phyloP scores from a whole-genome alignment of 306 rosid species.

The Benincasa hispida region DNA sequence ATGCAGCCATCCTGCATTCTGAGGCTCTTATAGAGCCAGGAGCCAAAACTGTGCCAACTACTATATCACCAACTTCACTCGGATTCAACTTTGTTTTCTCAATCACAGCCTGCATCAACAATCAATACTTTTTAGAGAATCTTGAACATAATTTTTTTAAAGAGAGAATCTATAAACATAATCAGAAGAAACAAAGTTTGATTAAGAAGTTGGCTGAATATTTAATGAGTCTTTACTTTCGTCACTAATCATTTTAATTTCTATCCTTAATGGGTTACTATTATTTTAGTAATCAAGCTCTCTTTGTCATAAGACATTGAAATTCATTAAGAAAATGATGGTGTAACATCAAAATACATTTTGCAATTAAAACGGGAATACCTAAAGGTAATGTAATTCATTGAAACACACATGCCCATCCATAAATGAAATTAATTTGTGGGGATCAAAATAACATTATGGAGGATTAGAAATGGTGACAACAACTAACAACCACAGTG shows the following conservation, averaged over 20 bases:
- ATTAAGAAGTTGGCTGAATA: neutral
- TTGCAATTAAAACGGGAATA: neutral
- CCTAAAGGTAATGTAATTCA: neutral
- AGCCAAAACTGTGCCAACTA: constrained; percentile 80
- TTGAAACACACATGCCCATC: neutral
- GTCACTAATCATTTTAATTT: neutral
- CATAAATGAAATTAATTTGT: neutral
- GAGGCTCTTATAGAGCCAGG: constrained; percentile 84
- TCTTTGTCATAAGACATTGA: neutral
- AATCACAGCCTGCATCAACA: constrained; percentile 49
- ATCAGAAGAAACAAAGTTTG: neutral
- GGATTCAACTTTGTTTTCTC: constrained; percentile 71
- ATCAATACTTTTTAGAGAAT: neutral
- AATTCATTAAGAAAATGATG: neutral
- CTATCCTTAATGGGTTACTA: neutral
- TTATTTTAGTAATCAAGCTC: neutral
- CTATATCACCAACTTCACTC: constrained; percentile 71
- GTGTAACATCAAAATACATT: neutral
- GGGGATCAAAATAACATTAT: neutral
- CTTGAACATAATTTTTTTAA: neutral
- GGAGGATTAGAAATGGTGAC: neutral
- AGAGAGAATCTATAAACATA: neutral
- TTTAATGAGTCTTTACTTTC: neutral
- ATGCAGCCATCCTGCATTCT: constrained; percentile 89
- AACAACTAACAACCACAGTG: neutral